A percentile compares a stretch with the other conserved stretches of the same genome.
These are phyloP conservation scores for Lablab purpureus DNA, from an alignment of 306 rosid species.

Conservation along the genomic window DNA sequence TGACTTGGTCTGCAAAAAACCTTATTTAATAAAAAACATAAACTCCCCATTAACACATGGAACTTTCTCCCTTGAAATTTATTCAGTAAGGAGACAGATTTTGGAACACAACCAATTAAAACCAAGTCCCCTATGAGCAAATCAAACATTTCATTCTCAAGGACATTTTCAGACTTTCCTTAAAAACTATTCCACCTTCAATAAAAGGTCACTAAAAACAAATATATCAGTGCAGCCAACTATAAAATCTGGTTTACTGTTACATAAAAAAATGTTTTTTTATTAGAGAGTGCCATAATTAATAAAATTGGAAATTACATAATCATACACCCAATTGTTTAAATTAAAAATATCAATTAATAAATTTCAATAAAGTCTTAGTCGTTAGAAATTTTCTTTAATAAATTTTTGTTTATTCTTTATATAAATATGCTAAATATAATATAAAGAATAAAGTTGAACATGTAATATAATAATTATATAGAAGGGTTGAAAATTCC, in stretches of 20 bases:
- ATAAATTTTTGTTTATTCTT: neutral
- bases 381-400: neutral
- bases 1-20: neutral
- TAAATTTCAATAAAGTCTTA: neutral
- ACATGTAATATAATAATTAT: too few species aligned
- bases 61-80: constrained; percentile 31
- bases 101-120: neutral
- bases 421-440: too few species aligned
- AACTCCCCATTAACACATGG: neutral
- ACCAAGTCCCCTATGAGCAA: neutral
- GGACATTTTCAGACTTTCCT: too few species aligned
- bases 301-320: neutral
- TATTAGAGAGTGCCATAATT: neutral
- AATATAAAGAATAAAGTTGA: neutral
- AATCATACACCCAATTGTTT: neutral
- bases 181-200: too few species aligned
- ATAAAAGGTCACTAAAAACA: too few species aligned
- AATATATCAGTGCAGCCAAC: neutral
- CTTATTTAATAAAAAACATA: neutral
- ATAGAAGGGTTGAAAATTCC: neutral
- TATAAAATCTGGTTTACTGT: neutral
- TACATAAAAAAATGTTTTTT: neutral
- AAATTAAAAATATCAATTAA: neutral
- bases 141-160: too few species aligned
- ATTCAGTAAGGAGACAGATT: neutral